Percentiles rank a stretch among this genome's conserved stretches.
Conservation (phyloP, 2,329 filamentous ascomycete genomes). For the Paraconiothyrium sp. region DNA sequence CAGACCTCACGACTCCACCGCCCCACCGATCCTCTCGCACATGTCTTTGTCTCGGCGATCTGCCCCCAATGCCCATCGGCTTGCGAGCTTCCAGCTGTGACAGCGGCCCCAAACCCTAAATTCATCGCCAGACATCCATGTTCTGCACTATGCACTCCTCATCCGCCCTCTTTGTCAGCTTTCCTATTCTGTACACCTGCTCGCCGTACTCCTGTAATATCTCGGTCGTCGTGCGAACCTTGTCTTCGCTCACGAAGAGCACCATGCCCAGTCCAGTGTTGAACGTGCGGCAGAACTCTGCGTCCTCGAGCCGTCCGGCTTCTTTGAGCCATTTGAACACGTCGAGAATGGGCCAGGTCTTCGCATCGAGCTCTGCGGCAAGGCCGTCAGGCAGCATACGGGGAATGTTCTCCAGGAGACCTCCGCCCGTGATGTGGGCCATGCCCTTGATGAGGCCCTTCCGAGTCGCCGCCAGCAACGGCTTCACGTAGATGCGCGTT, state of each 20-base stretch:
- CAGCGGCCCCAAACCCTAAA: slow-evolving; percentile 9
- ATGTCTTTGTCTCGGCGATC: slow-evolving; percentile 1
- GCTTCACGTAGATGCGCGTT: slow-evolving; percentile 91
- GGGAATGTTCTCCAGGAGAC: slow-evolving; percentile 91
- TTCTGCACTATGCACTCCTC: slow-evolving; percentile 71
- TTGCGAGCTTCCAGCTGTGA: slow-evolving; percentile 1
- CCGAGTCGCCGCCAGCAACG: slow-evolving; percentile 72
- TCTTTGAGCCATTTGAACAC: slow-evolving; percentile 90
- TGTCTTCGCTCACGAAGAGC: slow-evolving; percentile 74
- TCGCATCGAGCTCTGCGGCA: slow-evolving; percentile 81
- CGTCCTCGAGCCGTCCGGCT: slow-evolving; percentile 72
- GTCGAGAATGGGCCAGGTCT: slow-evolving; percentile 76
- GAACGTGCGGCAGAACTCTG: slow-evolving; percentile 91
- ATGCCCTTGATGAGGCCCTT: slow-evolving; percentile 83
- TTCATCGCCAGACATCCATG: slow-evolving; percentile 60
- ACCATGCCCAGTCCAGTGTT: slow-evolving; percentile 98
- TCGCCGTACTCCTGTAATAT: slow-evolving; percentile 75
- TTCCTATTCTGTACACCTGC: slow-evolving; percentile 79
- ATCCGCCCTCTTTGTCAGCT: slow-evolving; percentile 67
- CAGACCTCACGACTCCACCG: not conserved
- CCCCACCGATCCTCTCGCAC: slow-evolving; percentile 9
- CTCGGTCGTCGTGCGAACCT: slow-evolving; percentile 68
- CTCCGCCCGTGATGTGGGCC: slow-evolving; percentile 96
- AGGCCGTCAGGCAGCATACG: slow-evolving; percentile 86
- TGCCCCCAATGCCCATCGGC: not conserved